Evolutionary conservation across 257 asterid species (phyloP).

Genomic region (Verbena officinalis): DNA sequence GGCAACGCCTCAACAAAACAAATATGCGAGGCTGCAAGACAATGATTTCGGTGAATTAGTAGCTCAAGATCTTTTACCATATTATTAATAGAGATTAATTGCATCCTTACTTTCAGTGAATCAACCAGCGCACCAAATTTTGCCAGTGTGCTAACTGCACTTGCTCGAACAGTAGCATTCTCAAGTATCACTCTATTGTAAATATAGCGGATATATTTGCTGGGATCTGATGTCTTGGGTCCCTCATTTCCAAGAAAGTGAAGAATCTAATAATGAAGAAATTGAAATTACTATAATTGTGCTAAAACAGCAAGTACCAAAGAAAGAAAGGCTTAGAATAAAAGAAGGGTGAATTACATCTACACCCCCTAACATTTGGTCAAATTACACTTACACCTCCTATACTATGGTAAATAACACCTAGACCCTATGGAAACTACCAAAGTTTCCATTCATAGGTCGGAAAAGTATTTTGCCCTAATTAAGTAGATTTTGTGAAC

Average conservation of each 20-base stretch:
- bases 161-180: conserved; percentile 94
- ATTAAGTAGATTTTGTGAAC: too few species aligned
- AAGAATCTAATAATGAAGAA: conserved; percentile 56
- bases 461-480: too few species aligned
- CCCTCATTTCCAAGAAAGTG: conserved; percentile 98
- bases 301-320: conserved; percentile 18
- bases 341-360: too few species aligned
- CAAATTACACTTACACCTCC: too few species aligned
- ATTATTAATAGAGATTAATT: conserved; percentile 10
- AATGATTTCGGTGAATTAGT: conserved; percentile 24
- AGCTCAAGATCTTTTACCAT: conserved; percentile 12
- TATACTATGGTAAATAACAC: too few species aligned
- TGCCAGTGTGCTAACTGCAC: conserved; percentile 95
- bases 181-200: conserved; percentile 91
- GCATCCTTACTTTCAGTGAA: conserved; percentile 65
- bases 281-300: conserved; percentile 9
- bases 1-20: conserved; percentile 79
- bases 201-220: conserved; percentile 87
- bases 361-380: too few species aligned
- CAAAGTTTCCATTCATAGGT: too few species aligned
- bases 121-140: conserved; percentile 91
- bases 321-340: conserved; percentile 15
- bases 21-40: conserved; percentile 88
- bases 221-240: conserved; percentile 92
- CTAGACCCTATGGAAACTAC: too few species aligned